These are phyloP conservation scores for Letharia columbiana DNA, from an alignment of 495 filamentous ascomycete genomes.

Conservation along the genomic window DNA sequence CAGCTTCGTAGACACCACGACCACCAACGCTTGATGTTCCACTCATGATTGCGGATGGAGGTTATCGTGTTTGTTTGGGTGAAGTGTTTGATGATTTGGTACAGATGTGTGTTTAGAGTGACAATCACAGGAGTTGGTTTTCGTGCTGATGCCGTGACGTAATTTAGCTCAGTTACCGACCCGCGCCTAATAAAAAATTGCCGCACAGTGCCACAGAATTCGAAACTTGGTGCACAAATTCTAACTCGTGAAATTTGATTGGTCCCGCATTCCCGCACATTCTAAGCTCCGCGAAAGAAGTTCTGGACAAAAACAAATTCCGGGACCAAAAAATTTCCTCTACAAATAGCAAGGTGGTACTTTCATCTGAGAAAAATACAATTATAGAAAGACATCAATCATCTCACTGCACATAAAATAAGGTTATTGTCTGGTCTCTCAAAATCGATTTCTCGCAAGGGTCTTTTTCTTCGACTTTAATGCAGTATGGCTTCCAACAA, in stretches of 20 bases:
- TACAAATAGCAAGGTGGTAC: too few relatives aligned
- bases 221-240: too few relatives aligned
- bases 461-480: not conserved
- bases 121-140: constrained; percentile 1
- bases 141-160: not conserved
- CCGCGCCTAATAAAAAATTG: not conserved
- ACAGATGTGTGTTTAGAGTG: not conserved
- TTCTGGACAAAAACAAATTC: not conserved
- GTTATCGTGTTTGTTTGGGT: not conserved
- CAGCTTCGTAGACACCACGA: constrained; percentile 48
- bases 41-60: constrained; percentile 21
- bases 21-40: constrained; percentile 47
- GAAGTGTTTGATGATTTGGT: not conserved
- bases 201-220: too few relatives aligned
- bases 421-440: not conserved
- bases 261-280: too few relatives aligned
- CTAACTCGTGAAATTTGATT: too few relatives aligned
- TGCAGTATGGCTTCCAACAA: constrained; percentile 1
- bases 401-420: not conserved
- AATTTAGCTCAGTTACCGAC: not conserved
- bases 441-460: not conserved
- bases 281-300: too few relatives aligned
- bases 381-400: too few relatives aligned
- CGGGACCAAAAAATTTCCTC: too few relatives aligned
- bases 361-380: too few relatives aligned